These are phyloP conservation scores for Candida dubliniensis DNA, from an alignment of 1,139 yeast species.

Conservation along the genomic window DNA sequence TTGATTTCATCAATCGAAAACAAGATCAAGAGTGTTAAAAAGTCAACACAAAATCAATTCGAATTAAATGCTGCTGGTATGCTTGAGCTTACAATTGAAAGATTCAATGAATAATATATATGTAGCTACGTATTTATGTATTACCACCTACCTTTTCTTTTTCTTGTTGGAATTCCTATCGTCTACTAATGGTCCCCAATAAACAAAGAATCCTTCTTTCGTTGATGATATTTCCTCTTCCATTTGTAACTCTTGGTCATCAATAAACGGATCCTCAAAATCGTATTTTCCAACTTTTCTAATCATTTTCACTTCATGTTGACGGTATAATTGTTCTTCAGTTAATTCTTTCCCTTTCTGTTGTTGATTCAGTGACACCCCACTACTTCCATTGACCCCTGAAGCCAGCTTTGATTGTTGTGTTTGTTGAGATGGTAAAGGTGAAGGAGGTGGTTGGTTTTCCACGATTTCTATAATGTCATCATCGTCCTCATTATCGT, in stretches of 20 bases:
- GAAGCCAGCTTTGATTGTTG: background rate
- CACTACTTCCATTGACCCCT: slow-evolving; percentile 27
- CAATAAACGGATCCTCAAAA: slow-evolving; percentile 91
- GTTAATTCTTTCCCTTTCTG: slow-evolving; percentile 43
- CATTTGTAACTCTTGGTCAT: slow-evolving; percentile 88
- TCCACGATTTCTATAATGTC: slow-evolving; percentile 30
- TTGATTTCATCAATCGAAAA: background rate
- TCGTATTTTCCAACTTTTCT: slow-evolving; percentile 88
- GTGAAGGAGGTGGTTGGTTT: slow-evolving; percentile 8
- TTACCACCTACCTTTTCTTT: slow-evolving; percentile 4
- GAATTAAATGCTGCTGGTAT: slow-evolving; percentile 40
- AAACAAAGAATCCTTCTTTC: slow-evolving; percentile 94
- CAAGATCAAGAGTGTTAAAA: slow-evolving; percentile 14
- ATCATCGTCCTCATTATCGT: slow-evolving; percentile 58
- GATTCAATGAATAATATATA: slow-evolving; percentile 20
- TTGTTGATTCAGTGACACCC: slow-evolving; percentile 28
- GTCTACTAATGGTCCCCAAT: slow-evolving; percentile 87
- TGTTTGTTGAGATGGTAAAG: slow-evolving; percentile 23
- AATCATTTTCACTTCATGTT: slow-evolving; percentile 51
- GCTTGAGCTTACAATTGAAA: slow-evolving; percentile 41
- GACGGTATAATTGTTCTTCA: slow-evolving; percentile 47
- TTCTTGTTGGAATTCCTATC: slow-evolving; percentile 37
- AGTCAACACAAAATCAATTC: slow-evolving; percentile 18
- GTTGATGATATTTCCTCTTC: slow-evolving; percentile 93
- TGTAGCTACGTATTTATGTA: slow-evolving; percentile 3